A percentile compares a stretch with the other conserved stretches of the same genome.
These are phyloP conservation scores for Cladophialophora yegresii DNA, from an alignment of 2,329 filamentous ascomycete genomes.

Conservation along the genomic window DNA sequence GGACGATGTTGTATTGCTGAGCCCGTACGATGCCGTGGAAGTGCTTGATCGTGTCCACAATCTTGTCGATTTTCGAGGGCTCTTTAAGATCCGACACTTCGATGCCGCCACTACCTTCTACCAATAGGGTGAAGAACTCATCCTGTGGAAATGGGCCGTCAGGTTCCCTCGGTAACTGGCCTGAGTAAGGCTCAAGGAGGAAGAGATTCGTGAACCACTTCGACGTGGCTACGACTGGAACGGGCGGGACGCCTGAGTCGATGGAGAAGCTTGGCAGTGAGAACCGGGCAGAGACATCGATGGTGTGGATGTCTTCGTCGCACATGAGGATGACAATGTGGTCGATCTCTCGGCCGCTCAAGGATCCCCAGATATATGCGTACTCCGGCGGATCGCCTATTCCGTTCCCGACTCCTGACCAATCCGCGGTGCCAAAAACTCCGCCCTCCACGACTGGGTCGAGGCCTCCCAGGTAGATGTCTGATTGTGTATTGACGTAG, in stretches of 20 bases:
- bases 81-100: not conserved
- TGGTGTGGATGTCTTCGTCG: conserved; percentile 1
- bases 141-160: not conserved
- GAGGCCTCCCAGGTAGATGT: not conserved
- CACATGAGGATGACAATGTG: conserved; percentile 2
- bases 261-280: not conserved
- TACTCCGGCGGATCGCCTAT: not conserved
- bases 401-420: not conserved
- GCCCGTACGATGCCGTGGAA: not conserved
- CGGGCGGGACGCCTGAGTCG: not conserved
- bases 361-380: not conserved
- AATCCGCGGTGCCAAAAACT: not conserved
- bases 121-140: not conserved
- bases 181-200: not conserved
- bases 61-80: not conserved
- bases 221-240: not conserved
- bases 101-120: not conserved
- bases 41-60: conserved; percentile 3
- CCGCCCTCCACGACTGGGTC: not conserved
- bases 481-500: not conserved
- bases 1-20: not conserved
- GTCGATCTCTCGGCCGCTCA: not conserved
- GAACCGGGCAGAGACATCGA: not conserved
- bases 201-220: not conserved
- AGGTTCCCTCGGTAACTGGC: not conserved